Conservation (phyloP, 352 stramenopile species). For the Thalassiosira sp. region DNA sequence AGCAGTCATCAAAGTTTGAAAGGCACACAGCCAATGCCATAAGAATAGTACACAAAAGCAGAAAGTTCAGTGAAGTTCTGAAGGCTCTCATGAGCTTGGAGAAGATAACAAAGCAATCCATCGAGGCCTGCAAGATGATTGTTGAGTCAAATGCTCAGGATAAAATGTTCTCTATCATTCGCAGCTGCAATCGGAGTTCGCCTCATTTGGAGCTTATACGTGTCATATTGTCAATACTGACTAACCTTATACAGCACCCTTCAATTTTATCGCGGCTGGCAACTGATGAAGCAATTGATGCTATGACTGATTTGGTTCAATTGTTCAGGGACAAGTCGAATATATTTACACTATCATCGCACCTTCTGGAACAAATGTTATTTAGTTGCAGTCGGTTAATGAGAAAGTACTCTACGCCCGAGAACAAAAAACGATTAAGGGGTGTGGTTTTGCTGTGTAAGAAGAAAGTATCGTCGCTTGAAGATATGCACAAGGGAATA, state of each 20-base stretch:
- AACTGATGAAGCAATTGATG: constrained; percentile 84
- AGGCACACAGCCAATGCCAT: constrained; percentile 40
- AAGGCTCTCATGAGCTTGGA: constrained; percentile 91
- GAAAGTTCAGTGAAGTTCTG: constrained; percentile 90
- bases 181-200: constrained; percentile 91
- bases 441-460: constrained; percentile 32
- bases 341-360: constrained; percentile 57
- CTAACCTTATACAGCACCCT: constrained; percentile 87
- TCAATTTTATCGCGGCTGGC: constrained; percentile 65
- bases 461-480: constrained; percentile 4
- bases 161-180: constrained; percentile 91
- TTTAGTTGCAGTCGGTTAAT: constrained; percentile 15
- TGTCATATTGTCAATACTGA: constrained; percentile 67
- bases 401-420: constrained; percentile 31
- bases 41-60: constrained; percentile 60
- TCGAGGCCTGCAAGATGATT: constrained; percentile 89
- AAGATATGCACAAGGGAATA: constrained; percentile 30
- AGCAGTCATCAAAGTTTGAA: constrained; percentile 14
- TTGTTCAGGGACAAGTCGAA: constrained; percentile 87
- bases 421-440: constrained; percentile 37
- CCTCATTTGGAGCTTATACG: constrained; percentile 94
- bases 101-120: constrained; percentile 89
- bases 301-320: constrained; percentile 92
- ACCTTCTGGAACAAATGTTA: constrained; percentile 36
- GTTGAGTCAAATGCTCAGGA: constrained; percentile 86